Percentiles rank a stretch among this genome's conserved stretches.
Conservation (phyloP, 805 yeast genomes). For the Wickerhamomyces queroliae region DNA sequence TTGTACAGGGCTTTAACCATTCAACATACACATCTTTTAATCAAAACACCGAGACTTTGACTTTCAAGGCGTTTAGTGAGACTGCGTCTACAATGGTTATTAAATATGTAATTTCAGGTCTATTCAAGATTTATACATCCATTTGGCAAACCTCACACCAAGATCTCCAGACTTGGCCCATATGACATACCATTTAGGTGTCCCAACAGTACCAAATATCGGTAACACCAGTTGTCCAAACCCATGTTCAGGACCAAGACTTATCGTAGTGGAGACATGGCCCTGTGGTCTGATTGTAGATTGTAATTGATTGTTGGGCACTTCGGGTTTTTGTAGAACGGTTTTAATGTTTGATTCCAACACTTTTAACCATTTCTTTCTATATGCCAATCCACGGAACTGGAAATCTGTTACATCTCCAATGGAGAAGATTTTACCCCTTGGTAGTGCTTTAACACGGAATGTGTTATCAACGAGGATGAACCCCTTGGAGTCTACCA, state of each 20-base stretch:
- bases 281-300: constrained; percentile 1
- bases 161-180: not conserved
- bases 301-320: not conserved
- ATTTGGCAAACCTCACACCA: not conserved
- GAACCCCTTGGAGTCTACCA: constrained; percentile 4
- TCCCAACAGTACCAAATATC: constrained; percentile 6
- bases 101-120: no score
- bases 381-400: constrained; percentile 13
- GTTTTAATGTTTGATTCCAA: constrained; percentile 12
- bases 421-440: constrained; percentile 23
- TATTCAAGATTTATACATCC: not conserved
- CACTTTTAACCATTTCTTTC: constrained; percentile 8
- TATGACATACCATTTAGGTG: not conserved
- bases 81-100: no score
- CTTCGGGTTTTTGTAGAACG: not conserved
- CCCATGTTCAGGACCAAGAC: constrained; percentile 18
- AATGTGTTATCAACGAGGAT: constrained; percentile 7
- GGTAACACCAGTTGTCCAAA: constrained; percentile 18
- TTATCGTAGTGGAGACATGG: constrained; percentile 3
- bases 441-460: not conserved
- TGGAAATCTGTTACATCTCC: constrained; percentile 23
- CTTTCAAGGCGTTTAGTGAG: no score
- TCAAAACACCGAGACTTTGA: no score
- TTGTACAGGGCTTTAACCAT: no score
- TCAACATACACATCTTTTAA: no score